Evolutionary conservation across 164 flowering plant species (phyloP).

Genomic region (Vitis labrusca): DNA sequence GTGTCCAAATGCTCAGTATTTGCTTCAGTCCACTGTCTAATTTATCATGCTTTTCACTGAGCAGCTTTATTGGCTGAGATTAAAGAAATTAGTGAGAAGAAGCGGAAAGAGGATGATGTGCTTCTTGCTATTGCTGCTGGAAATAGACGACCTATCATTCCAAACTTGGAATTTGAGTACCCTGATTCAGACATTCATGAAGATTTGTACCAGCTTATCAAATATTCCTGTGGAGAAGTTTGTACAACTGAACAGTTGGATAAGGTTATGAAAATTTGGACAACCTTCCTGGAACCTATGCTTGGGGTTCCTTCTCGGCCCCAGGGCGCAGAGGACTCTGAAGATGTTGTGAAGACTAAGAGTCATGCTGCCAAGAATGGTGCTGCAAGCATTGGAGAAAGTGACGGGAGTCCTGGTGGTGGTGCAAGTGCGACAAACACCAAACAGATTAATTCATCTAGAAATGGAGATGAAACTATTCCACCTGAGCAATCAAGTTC

Average conservation of each 20-base stretch:
- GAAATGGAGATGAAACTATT: conserved; percentile 47
- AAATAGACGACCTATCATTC: conserved; percentile 56
- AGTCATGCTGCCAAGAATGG: conserved; percentile 35
- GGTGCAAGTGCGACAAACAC: conserved; percentile 28
- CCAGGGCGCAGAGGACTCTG: conserved; percentile 73
- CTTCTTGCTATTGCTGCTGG: conserved; percentile 82
- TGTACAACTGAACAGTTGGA: conserved; percentile 83
- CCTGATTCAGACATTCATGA: conserved; percentile 78
- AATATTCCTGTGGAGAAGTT: conserved; percentile 77
- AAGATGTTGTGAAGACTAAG: conserved; percentile 61
- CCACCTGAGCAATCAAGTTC: conserved; percentile 48
- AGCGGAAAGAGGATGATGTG: conserved; percentile 71
- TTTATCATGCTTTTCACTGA: not conserved
- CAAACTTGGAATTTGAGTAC: conserved; percentile 68
- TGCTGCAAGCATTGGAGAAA: conserved; percentile 37
- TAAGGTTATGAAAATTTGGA: conserved; percentile 94
- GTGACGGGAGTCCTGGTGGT: conserved; percentile 54
- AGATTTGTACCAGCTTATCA: conserved; percentile 76
- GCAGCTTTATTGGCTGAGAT: conserved; percentile 84
- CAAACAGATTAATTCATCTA: conserved; percentile 39
- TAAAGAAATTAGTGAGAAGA: conserved; percentile 84
- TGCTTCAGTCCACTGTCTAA: not conserved
- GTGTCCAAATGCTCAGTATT: not conserved
- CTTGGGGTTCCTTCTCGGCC: conserved; percentile 77
- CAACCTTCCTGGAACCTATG: conserved; percentile 78